Evolutionary conservation across 2,329 filamentous ascomycete species (phyloP).

Genomic region (Beauveria bassiana): DNA sequence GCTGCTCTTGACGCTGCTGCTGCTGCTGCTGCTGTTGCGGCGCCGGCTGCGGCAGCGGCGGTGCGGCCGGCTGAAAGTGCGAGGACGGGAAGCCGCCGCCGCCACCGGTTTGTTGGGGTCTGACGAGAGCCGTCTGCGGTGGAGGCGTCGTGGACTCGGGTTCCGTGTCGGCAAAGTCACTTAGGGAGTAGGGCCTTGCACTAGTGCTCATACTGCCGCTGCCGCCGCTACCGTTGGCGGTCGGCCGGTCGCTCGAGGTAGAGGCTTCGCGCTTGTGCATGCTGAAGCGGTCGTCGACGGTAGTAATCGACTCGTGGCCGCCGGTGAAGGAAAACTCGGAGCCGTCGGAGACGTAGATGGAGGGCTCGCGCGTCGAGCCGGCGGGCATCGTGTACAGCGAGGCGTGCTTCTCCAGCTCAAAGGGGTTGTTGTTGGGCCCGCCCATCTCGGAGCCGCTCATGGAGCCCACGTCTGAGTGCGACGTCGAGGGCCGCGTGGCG

Average conservation of each 20-base stretch:
- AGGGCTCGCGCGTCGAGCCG: slow-evolving; percentile 40
- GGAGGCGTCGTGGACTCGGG: slow-evolving; percentile 25
- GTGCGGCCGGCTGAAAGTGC: slow-evolving; percentile 15
- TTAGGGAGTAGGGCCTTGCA: slow-evolving; percentile 29
- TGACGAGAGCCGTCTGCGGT: slow-evolving; percentile 23
- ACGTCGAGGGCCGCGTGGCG: slow-evolving; percentile 47
- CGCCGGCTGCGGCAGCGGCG: background rate
- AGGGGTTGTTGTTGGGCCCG: slow-evolving; percentile 46
- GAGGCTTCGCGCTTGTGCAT: slow-evolving; percentile 12
- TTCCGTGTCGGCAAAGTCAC: slow-evolving; percentile 34
- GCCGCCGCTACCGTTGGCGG: slow-evolving; percentile 6
- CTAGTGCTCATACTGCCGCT: background rate
- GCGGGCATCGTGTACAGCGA: slow-evolving; percentile 42
- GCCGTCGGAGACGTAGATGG: slow-evolving; percentile 55
- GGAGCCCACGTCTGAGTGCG: slow-evolving; percentile 50
- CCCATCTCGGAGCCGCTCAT: slow-evolving; percentile 49
- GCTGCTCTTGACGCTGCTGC: slow-evolving; percentile 15
- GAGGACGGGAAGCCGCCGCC: slow-evolving; percentile 13
- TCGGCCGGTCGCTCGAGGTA: slow-evolving; percentile 11
- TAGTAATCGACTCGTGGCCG: slow-evolving; percentile 16
- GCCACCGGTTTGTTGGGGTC: slow-evolving; percentile 11
- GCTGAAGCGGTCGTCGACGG: slow-evolving; percentile 9
- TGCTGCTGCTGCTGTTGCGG: slow-evolving; percentile 17
- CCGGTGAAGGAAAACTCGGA: slow-evolving; percentile 38
- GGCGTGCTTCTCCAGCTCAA: slow-evolving; percentile 56